These are phyloP conservation scores for Penicillium freii DNA, from an alignment of 2,329 filamentous ascomycete species.

Conservation along the genomic window DNA sequence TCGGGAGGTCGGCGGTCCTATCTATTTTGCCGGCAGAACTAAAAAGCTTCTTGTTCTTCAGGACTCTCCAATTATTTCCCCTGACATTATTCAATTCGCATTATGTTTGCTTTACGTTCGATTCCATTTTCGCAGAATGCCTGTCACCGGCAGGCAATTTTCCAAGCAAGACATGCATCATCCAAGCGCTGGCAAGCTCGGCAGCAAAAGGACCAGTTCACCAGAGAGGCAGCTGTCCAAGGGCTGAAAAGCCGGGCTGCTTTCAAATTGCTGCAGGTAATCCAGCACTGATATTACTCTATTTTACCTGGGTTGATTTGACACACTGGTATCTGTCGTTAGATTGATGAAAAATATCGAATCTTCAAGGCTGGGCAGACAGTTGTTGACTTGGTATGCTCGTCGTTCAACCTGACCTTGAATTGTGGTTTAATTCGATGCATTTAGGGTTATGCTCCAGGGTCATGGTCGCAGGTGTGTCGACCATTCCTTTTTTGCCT, in stretches of 20 bases:
- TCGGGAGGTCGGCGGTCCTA: neutral
- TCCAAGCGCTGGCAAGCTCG: conserved; percentile 80
- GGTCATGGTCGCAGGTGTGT: conserved; percentile 59
- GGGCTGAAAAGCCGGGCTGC: conserved; percentile 86
- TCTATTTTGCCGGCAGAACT: conserved; percentile 19
- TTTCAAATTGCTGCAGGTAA: conserved; percentile 85
- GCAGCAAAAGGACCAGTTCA: conserved; percentile 70
- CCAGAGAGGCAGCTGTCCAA: conserved; percentile 71
- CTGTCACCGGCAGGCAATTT: neutral
- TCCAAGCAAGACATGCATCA: conserved; percentile 46
- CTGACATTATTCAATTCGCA: neutral
- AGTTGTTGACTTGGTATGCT: conserved; percentile 76
- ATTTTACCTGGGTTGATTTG: neutral
- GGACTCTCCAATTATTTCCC: neutral
- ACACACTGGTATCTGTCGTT: conserved; percentile 1
- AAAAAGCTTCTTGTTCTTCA: neutral
- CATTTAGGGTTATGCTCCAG: conserved; percentile 51
- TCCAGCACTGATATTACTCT: neutral
- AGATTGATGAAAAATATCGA: conserved; percentile 80
- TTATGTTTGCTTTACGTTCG: conserved; percentile 14
- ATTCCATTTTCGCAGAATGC: neutral
- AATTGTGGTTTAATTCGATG: conserved; percentile 1
- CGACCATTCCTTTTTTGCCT: neutral
- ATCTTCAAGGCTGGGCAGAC: conserved; percentile 79
- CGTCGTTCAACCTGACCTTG: neutral